A percentile compares a stretch with the other conserved stretches of the same genome.
Conservation (phyloP, 805 yeast species). For the Tetrapisispora taiwanensis region DNA sequence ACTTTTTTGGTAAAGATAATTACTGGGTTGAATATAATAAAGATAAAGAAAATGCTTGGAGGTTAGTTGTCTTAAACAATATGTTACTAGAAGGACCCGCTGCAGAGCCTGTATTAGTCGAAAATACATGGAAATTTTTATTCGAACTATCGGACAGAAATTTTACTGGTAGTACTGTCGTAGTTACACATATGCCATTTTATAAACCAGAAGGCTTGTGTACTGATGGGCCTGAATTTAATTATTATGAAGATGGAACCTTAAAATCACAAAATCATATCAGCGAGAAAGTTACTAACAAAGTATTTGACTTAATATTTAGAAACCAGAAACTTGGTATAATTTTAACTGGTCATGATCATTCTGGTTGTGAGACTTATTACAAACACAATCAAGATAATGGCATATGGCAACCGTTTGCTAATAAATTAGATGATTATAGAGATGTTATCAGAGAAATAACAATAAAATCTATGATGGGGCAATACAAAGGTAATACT, state of each 20-base stretch:
- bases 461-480: slow-evolving; percentile 92
- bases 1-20: slow-evolving; percentile 75
- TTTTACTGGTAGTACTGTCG: slow-evolving; percentile 69
- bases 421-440: slow-evolving; percentile 10
- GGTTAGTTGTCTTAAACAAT: slow-evolving; percentile 81
- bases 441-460: slow-evolving; percentile 48
- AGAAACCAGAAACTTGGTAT: slow-evolving; percentile 60
- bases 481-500: slow-evolving; percentile 83
- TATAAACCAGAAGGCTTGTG: slow-evolving; percentile 76
- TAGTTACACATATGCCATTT: slow-evolving; percentile 84
- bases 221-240: slow-evolving; percentile 71
- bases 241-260: slow-evolving; percentile 44
- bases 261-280: slow-evolving; percentile 83
- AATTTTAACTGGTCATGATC: slow-evolving; percentile 91
- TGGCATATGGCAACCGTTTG: slow-evolving; percentile 40
- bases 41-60: slow-evolving; percentile 62
- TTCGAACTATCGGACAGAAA: slow-evolving; percentile 43
- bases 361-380: slow-evolving; percentile 77
- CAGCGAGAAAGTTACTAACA: slow-evolving; percentile 52
- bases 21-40: slow-evolving; percentile 63
- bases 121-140: slow-evolving; percentile 65
- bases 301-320: slow-evolving; percentile 63
- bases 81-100: slow-evolving; percentile 87
- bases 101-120: slow-evolving; percentile 56
- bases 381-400: slow-evolving; percentile 38